phyloP scores from a whole-genome alignment of 208 protist genomes.

The Trypanosoma lewisi region DNA sequence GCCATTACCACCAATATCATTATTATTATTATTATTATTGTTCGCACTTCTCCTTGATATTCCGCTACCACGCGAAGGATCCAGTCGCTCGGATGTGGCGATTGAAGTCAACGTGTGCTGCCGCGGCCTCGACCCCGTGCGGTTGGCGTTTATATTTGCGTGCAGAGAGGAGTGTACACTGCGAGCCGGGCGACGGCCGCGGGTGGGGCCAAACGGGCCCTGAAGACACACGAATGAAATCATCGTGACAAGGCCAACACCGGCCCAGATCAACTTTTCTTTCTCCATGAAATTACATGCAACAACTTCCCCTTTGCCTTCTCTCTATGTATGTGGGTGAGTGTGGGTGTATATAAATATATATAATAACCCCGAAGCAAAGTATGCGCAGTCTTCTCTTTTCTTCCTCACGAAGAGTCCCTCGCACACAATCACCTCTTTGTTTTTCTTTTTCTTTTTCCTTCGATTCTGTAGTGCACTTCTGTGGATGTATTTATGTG shows the following conservation, averaged over 20 bases:
- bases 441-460: no score
- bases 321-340: no score
- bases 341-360: neutral
- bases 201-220: constrained; percentile 21
- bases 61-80: constrained; percentile 5
- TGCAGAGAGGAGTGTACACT: no score
- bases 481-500: no score
- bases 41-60: neutral
- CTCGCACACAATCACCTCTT: no score
- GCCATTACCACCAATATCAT: neutral
- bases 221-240: constrained; percentile 48
- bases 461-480: no score
- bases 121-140: constrained; percentile 3
- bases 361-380: neutral
- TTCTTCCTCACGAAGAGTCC: no score
- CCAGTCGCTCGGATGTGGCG: neutral
- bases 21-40: no score
- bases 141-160: no score
- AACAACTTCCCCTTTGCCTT: neutral
- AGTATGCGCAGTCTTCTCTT: no score
- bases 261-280: constrained; percentile 47
- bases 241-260: constrained; percentile 29
- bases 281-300: constrained; percentile 32
- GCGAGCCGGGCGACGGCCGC: neutral
- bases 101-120: neutral